phyloP scores from a whole-genome alignment of 768 basidiomycete species.

The Cystofilobasidium bisporidii region DNA sequence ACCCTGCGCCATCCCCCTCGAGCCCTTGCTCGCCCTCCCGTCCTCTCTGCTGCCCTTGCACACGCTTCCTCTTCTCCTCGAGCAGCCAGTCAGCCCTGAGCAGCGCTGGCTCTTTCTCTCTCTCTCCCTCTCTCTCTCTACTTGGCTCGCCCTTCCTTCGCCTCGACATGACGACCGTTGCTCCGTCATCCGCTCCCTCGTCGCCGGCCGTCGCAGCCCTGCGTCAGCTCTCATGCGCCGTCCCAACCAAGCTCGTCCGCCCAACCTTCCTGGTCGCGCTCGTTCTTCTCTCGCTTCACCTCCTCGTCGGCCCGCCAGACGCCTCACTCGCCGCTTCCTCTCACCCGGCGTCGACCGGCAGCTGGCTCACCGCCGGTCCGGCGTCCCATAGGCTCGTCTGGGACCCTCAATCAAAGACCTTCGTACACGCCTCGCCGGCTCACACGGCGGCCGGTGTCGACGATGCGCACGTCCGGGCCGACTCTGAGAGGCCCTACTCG shows the following conservation, averaged over 20 bases:
- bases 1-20: too few species aligned
- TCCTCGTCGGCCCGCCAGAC: not conserved
- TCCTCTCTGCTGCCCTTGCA: too few species aligned
- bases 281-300: not conserved
- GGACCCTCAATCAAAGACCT: not conserved
- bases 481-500: too few species aligned
- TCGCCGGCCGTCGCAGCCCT: not conserved
- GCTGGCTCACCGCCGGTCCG: too few species aligned
- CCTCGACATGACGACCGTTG: not conserved
- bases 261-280: not conserved
- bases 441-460: not conserved
- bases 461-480: too few species aligned
- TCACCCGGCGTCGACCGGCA: too few species aligned
- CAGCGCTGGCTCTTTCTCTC: too few species aligned
- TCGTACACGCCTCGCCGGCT: not conserved
- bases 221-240: not conserved
- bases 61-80: too few species aligned
- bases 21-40: too few species aligned
- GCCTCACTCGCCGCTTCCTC: too few species aligned
- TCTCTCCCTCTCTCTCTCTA: too few species aligned
- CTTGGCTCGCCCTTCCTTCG: not conserved
- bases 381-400: not conserved
- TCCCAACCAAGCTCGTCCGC: not conserved
- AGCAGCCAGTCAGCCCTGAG: too few species aligned
- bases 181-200: not conserved